Evolutionary conservation across 1,284 basidiomycete genomes (phyloP).

Genomic region (Pseudozyma tsukubaensis): DNA sequence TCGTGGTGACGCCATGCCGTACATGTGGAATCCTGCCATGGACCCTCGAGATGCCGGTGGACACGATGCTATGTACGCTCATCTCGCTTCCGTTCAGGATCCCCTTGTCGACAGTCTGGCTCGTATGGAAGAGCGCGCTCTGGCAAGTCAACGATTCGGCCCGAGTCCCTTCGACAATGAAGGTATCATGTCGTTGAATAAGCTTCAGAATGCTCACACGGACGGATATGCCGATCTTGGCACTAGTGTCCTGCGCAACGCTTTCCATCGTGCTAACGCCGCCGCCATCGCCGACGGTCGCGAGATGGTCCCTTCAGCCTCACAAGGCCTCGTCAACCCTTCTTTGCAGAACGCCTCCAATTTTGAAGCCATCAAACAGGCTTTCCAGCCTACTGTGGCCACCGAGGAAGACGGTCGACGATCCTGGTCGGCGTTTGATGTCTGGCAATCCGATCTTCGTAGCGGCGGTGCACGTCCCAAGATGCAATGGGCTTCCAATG

Average conservation of each 20-base stretch:
- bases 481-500: conserved; percentile 26
- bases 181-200: conserved; percentile 14
- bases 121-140: conserved; percentile 36
- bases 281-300: conserved; percentile 18
- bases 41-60: conserved; percentile 10
- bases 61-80: conserved; percentile 33
- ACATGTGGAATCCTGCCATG: conserved; percentile 20
- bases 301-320: conserved; percentile 16
- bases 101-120: conserved; percentile 43
- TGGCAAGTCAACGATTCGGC: conserved; percentile 20
- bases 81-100: conserved; percentile 34
- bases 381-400: conserved; percentile 51
- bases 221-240: conserved; percentile 34
- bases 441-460: conserved; percentile 52
- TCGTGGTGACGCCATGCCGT: conserved; percentile 10
- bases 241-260: conserved; percentile 39
- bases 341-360: conserved; percentile 46
- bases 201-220: conserved; percentile 18
- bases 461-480: conserved; percentile 20
- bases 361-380: conserved; percentile 57
- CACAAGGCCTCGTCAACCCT: conserved; percentile 28
- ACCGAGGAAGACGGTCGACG: conserved; percentile 56
- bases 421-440: conserved; percentile 60
- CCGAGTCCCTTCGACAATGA: conserved; percentile 17
- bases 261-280: conserved; percentile 38